Conservation (phyloP, 768 basidiomycete genomes). For the Pleurotus citrinopileatus region DNA sequence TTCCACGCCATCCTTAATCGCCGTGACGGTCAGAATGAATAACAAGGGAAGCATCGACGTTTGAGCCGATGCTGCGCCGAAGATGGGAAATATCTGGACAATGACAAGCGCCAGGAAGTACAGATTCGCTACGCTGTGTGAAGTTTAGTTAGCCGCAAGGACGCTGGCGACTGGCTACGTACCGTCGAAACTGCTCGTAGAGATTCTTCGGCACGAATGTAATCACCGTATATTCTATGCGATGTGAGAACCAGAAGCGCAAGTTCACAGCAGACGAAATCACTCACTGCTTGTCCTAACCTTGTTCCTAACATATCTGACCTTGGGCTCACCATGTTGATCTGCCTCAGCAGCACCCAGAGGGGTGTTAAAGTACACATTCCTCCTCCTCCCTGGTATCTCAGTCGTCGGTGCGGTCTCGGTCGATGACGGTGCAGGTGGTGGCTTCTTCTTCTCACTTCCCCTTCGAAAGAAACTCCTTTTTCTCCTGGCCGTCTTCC, state of each 20-base stretch:
- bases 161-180: slow-evolving; percentile 18
- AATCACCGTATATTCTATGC: slow-evolving; percentile 80
- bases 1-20: slow-evolving; percentile 93
- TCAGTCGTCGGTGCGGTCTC: slow-evolving; percentile 32
- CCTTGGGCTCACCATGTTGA: slow-evolving; percentile 70
- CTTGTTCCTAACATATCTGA: slow-evolving; percentile 87
- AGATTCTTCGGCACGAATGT: slow-evolving; percentile 94
- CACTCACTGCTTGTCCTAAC: slow-evolving; percentile 88
- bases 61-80: slow-evolving; percentile 82
- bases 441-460: slow-evolving; percentile 40
- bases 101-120: slow-evolving; percentile 88
- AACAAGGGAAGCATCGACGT: slow-evolving; percentile 83
- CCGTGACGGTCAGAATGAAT: slow-evolving; percentile 86
- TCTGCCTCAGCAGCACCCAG: slow-evolving; percentile 65
- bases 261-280: neutral
- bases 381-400: slow-evolving; percentile 57
- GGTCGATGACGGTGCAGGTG: slow-evolving; percentile 21
- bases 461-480: slow-evolving; percentile 58
- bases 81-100: slow-evolving; percentile 86
- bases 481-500: slow-evolving; percentile 48
- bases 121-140: slow-evolving; percentile 76
- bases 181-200: slow-evolving; percentile 92
- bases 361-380: slow-evolving; percentile 78
- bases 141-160: slow-evolving; percentile 9
- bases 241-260: slow-evolving; percentile 1